These are phyloP conservation scores for Phytophthora podocarpi DNA, from an alignment of 352 stramenopile species.

Conservation along the genomic window DNA sequence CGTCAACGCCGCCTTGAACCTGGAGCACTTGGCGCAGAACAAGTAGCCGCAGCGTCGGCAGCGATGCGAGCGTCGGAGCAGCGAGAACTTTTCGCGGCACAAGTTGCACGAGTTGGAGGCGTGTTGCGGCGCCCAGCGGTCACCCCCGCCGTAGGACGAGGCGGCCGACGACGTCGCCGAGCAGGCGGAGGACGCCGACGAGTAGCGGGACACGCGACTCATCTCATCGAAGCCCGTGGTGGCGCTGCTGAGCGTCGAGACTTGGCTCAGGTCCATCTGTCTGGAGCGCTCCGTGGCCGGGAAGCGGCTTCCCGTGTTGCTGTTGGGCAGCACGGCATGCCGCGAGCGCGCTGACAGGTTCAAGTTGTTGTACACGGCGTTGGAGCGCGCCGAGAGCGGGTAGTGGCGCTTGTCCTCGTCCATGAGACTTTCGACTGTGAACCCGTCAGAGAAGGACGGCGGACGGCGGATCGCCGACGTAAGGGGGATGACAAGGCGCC, in stretches of 20 bases:
- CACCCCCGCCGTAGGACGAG: conserved; percentile 42
- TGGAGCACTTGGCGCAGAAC: conserved; percentile 86
- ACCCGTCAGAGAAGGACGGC: conserved; percentile 6
- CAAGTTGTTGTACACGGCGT: conserved; percentile 28
- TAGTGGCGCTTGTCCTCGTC: conserved; percentile 43
- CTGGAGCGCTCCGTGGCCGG: conserved; percentile 42
- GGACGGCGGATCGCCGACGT: conserved; percentile 1
- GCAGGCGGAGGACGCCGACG: conserved; percentile 48
- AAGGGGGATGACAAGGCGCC: background rate
- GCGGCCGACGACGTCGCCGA: conserved; percentile 32
- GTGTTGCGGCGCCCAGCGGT: conserved; percentile 76
- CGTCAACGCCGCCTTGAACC: conserved; percentile 73
- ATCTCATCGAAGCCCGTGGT: conserved; percentile 49
- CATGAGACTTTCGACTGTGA: conserved; percentile 20
- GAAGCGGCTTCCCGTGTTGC: conserved; percentile 24
- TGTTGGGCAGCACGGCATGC: background rate
- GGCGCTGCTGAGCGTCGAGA: conserved; percentile 32
- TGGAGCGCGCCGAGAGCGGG: conserved; percentile 34
- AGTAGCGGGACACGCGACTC: conserved; percentile 67
- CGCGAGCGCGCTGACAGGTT: conserved; percentile 34
- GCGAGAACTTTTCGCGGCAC: conserved; percentile 82
- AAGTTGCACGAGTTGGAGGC: conserved; percentile 76
- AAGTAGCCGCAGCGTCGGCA: conserved; percentile 81
- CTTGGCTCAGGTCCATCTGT: conserved; percentile 56
- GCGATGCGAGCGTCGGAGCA: conserved; percentile 80